Percentiles rank a stretch among this genome's conserved stretches.
phyloP scores from a whole-genome alignment of 108 stramenopile genomes.

The Skeletonema marinoi region DNA sequence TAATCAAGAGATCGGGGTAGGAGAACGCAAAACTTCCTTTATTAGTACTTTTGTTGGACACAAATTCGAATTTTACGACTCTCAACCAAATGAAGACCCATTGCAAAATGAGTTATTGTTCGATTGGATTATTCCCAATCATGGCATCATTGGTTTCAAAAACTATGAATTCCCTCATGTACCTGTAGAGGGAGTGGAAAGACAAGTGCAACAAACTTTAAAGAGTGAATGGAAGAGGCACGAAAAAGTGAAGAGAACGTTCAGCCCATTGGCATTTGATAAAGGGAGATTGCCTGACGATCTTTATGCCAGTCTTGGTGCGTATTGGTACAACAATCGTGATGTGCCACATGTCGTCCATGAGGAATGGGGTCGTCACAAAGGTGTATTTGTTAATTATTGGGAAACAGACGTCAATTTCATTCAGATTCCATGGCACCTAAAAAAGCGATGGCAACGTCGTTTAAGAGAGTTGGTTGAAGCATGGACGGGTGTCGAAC shows the following conservation, averaged over 20 bases:
- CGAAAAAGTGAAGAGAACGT: constrained; percentile 57
- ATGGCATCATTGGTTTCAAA: constrained; percentile 51
- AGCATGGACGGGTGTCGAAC: constrained; percentile 72
- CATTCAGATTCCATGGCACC: constrained; percentile 70
- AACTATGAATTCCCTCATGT: constrained; percentile 33
- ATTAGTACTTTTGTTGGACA: constrained; percentile 59
- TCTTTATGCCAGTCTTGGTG: constrained; percentile 64
- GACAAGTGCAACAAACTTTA: constrained; percentile 39
- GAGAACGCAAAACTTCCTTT: constrained; percentile 57
- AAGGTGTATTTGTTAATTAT: constrained; percentile 87
- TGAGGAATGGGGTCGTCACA: constrained; percentile 81
- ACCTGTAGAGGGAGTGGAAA: constrained; percentile 21
- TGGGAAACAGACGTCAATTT: constrained; percentile 82
- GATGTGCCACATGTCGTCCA: constrained; percentile 54
- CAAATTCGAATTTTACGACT: constrained; percentile 60
- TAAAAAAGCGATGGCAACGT: constrained; percentile 71
- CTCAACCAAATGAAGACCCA: constrained; percentile 23
- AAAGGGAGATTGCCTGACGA: constrained; percentile 73
- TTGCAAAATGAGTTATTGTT: constrained; percentile 33
- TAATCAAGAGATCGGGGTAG: constrained; percentile 27
- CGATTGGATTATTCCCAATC: constrained; percentile 17
- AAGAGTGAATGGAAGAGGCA: constrained; percentile 60
- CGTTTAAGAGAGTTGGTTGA: constrained; percentile 70
- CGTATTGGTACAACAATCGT: constrained; percentile 86
- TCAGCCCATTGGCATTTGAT: constrained; percentile 62